Base-by-base conservation (phyloP, 345 rosid genomes). In the Bruguiera parviflora region DNA sequence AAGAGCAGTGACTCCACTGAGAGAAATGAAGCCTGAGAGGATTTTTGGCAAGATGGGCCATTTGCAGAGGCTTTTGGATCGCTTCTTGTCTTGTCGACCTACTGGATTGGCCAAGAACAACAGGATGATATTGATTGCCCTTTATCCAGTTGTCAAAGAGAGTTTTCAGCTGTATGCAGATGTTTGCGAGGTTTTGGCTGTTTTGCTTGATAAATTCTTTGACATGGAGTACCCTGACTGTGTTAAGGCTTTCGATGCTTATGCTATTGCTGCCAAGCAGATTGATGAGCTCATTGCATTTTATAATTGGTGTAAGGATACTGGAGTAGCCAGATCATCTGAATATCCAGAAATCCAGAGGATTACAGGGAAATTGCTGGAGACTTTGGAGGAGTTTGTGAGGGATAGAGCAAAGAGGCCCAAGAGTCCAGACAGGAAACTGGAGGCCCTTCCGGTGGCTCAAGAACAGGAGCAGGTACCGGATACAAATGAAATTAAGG, bases 331-430 rank as follows among this genome's bases (percentile, higher is more conserved):
- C 1, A 84, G 98, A 66, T 86, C 98, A 1, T 83, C 97, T 0
- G 98, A 94, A 76, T 94, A 94, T 67, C 98, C 98, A 3, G 97
- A 94, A 73, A 88, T 94, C 65, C 96, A 91, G 84, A 91, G 84
- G 81, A 89, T 94, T 71, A 88, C 98, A 0, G 77, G 84, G 46
- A 91, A 91, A 70, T 75, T 89, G 71, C 71, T 94, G 76, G 95
- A 89, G 78, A 84, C 93, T 1, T 73, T 94, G 84, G 95, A 89
- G 64, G 97, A 89, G 79, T 89, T 88, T 73, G 78, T 91, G 63
- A 83, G 92, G 71, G 98, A 94, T 68, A 88, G 93, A 77, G 83
- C 94, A 3, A 84, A 87, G 77, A 78, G 84, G 55, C 77, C 81
- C n/a, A 91, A 78, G 83, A 88, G 89, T 75, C 96, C 89, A 0